Percentiles rank a stretch among this genome's conserved stretches.
These are phyloP conservation scores for Anethum foeniculum DNA, from an alignment of 140 eudicot genomes.

Conservation along the genomic window DNA sequence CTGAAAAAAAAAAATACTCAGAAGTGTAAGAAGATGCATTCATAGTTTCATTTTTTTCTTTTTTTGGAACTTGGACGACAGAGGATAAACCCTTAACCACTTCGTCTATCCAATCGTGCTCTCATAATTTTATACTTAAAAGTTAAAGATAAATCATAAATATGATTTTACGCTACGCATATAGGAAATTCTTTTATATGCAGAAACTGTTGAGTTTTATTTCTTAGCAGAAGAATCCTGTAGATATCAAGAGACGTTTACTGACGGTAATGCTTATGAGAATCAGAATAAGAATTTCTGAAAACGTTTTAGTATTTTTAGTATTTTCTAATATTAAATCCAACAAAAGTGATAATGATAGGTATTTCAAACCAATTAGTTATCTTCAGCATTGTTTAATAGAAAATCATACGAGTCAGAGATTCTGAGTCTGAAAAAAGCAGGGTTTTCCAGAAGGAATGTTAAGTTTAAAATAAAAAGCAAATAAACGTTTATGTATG, in stretches of 20 bases:
- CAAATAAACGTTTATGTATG: conserved; percentile 5
- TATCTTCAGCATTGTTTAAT: background rate
- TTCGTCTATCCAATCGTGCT: too few species aligned
- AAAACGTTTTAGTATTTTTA: too few species aligned
- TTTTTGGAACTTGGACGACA: too few species aligned
- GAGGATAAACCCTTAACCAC: too few species aligned
- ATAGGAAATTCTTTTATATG: too few species aligned
- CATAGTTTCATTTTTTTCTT: too few species aligned
- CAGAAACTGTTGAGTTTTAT: background rate
- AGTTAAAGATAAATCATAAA: too few species aligned
- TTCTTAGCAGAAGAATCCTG: background rate
- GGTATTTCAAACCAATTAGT: background rate
- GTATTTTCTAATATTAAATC: too few species aligned
- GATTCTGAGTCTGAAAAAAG: background rate
- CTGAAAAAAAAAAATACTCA: too few species aligned
- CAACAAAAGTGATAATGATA: background rate
- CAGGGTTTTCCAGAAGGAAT: conserved; percentile 2
- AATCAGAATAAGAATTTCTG: background rate
- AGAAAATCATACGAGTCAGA: background rate
- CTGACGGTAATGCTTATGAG: background rate
- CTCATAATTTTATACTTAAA: too few species aligned
- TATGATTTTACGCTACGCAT: too few species aligned
- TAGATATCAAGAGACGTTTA: background rate
- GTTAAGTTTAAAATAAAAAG: background rate
- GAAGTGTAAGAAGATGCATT: too few species aligned